Percentiles rank a stretch among this genome's conserved stretches.
Evolutionary conservation across 2,329 filamentous ascomycete genomes (phyloP).

Genomic region (Trichoderma lentiforme): DNA sequence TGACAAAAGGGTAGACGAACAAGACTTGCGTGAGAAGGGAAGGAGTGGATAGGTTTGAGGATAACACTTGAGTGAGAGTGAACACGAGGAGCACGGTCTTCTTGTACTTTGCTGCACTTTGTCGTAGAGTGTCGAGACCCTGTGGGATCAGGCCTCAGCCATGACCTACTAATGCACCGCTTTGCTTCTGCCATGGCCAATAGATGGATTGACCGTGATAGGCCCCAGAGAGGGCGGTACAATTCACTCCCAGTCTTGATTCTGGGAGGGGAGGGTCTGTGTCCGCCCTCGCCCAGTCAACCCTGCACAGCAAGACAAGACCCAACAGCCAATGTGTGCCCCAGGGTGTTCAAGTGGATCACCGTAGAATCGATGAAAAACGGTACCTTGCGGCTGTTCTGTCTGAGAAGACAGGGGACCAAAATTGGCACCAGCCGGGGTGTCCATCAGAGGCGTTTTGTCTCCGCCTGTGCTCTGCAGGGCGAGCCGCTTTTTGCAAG

Average conservation of each 20-base stretch:
- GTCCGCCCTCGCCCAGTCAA: constrained; percentile 27
- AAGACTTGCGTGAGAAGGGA: constrained; percentile 23
- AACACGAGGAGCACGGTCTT: constrained; percentile 28
- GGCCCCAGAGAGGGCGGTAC: constrained; percentile 27
- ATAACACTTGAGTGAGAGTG: constrained; percentile 24
- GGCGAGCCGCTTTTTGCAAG: constrained; percentile 11
- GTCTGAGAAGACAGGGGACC: constrained; percentile 24
- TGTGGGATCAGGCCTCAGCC: constrained; percentile 24
- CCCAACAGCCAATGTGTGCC: constrained; percentile 9
- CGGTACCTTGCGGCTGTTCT: constrained; percentile 31
- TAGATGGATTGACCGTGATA: constrained; percentile 32
- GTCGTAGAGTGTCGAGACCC: constrained; percentile 26
- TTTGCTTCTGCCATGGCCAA: constrained; percentile 29
- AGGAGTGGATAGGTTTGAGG: constrained; percentile 20
- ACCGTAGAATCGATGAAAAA: constrained; percentile 29
- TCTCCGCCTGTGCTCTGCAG: constrained; percentile 22
- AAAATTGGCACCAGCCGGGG: constrained; percentile 20
- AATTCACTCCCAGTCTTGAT: constrained; percentile 30
- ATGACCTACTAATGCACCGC: constrained; percentile 27
- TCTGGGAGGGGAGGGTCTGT: constrained; percentile 32
- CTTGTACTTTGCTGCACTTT: constrained; percentile 29
- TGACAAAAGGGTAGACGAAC: constrained; percentile 21
- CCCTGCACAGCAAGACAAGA: constrained; percentile 16
- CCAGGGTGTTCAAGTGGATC: constrained; percentile 26
- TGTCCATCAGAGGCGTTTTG: constrained; percentile 20